Conservation (phyloP, 306 rosid genomes). For the Citrullus amarus region DNA sequence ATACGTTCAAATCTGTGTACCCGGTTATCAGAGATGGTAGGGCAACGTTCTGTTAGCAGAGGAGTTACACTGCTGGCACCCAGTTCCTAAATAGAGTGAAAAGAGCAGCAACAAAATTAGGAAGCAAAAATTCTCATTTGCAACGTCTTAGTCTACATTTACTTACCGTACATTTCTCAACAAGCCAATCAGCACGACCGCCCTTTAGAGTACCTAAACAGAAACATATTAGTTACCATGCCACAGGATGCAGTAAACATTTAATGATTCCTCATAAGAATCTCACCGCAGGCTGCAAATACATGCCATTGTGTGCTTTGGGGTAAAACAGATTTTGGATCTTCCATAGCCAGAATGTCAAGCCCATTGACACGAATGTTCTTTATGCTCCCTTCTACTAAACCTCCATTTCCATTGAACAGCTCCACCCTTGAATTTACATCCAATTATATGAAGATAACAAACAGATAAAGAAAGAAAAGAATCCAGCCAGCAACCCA, state of each 20-base stretch:
- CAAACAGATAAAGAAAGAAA: not conserved
- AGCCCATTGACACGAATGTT: conserved; percentile 43
- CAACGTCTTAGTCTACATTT: not conserved
- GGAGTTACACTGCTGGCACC: conserved; percentile 90
- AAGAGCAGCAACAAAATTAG: not conserved
- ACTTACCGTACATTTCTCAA: conserved; percentile 89
- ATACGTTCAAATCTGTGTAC: conserved; percentile 74
- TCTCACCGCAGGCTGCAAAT: conserved; percentile 66
- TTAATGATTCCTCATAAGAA: not conserved
- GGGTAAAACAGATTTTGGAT: conserved; percentile 46
- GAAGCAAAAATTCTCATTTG: not conserved
- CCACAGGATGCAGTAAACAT: conserved; percentile 5
- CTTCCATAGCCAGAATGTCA: conserved; percentile 62
- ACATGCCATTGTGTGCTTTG: conserved; percentile 63
- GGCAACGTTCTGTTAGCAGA: conserved; percentile 75
- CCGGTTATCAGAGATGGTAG: conserved; percentile 60
- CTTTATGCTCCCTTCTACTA: conserved; percentile 64
- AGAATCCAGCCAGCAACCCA: not conserved
- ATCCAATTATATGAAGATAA: not conserved
- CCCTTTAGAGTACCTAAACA: conserved; percentile 78
- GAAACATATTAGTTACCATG: conserved; percentile 3
- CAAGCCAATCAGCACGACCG: conserved; percentile 92
- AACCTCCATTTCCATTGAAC: conserved; percentile 80
- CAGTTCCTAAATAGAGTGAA: conserved; percentile 51
- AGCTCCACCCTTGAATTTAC: conserved; percentile 72